Evolutionary conservation across 2,329 filamentous ascomycete genomes (phyloP).

Genomic region (Lachnum nothofagi): DNA sequence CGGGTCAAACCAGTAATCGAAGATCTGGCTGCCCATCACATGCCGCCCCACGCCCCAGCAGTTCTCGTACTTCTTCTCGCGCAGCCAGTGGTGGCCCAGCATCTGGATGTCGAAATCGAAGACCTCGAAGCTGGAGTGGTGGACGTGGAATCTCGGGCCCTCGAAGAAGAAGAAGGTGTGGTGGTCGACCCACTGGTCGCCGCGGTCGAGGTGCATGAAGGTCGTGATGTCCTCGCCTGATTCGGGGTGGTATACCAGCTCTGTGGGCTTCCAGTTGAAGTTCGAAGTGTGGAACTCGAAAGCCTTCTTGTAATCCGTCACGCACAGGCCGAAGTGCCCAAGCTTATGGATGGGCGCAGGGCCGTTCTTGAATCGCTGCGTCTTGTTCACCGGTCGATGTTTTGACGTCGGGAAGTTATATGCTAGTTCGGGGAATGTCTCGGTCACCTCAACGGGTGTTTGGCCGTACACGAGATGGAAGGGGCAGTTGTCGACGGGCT

Average conservation of each 20-base stretch:
- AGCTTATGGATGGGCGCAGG: constrained; percentile 49
- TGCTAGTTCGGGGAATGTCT: constrained; percentile 39
- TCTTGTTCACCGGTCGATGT: constrained; percentile 44
- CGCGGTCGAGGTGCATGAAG: constrained; percentile 52
- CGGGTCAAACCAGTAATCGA: constrained; percentile 63
- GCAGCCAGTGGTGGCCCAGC: constrained; percentile 65
- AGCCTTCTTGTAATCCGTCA: constrained; percentile 45
- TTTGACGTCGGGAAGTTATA: constrained; percentile 46
- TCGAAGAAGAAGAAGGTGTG: constrained; percentile 49
- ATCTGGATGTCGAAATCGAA: constrained; percentile 67
- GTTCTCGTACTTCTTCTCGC: constrained; percentile 54
- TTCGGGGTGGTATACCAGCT: constrained; percentile 28
- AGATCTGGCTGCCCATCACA: constrained; percentile 65
- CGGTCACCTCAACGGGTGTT: constrained; percentile 34
- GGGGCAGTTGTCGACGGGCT: constrained; percentile 50
- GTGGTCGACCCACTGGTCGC: constrained; percentile 46
- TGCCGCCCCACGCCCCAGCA: constrained; percentile 70
- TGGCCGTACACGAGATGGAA: constrained; percentile 56
- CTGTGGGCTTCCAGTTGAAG: constrained; percentile 50
- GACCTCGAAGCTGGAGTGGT: constrained; percentile 66
- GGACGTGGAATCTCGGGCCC: constrained; percentile 34
- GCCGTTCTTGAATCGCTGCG: constrained; percentile 48
- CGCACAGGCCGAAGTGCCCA: constrained; percentile 51
- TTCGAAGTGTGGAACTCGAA: constrained; percentile 46
- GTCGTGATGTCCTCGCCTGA: constrained; percentile 37